These are phyloP conservation scores for Taphrina flavorubra DNA, from an alignment of 1,139 yeast genomes.

Conservation along the genomic window DNA sequence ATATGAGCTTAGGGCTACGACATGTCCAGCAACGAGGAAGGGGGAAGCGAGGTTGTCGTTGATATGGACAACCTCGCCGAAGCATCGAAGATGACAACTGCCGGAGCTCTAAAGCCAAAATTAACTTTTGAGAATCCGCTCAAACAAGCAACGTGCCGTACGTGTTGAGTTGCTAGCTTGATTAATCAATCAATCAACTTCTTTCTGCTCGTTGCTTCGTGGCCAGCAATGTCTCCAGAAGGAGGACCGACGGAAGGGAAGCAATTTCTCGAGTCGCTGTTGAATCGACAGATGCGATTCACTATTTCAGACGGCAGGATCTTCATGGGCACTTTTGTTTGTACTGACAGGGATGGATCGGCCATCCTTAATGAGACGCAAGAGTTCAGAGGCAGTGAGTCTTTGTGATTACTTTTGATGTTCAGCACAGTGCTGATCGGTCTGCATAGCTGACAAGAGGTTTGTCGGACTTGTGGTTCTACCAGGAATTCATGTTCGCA, in stretches of 20 bases:
- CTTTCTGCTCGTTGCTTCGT: no score
- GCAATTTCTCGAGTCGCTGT: constrained; percentile 15
- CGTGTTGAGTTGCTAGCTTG: no score
- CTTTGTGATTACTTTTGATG: background rate
- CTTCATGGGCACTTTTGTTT: constrained; percentile 26
- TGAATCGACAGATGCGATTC: constrained; percentile 24
- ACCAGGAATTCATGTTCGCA: constrained; percentile 27
- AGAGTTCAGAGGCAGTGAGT: constrained; percentile 32
- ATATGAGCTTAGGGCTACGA: no score
- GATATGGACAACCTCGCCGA: background rate
- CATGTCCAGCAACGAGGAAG: no score
- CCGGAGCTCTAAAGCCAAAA: constrained; percentile 17
- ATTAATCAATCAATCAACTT: no score
- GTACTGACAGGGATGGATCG: constrained; percentile 36
- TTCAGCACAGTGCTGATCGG: background rate
- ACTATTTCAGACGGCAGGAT: constrained; percentile 31
- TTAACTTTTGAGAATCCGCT: background rate
- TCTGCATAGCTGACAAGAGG: constrained; percentile 16
- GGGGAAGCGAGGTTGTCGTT: no score
- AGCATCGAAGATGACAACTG: constrained; percentile 7
- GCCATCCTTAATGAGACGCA: constrained; percentile 26
- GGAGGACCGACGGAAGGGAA: background rate
- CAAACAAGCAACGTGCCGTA: no score
- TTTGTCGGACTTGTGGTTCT: constrained; percentile 35
- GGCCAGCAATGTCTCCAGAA: background rate